Evolutionary conservation across 2,329 filamentous ascomycete genomes (phyloP).

Genomic region (Paramyrothecium sp.): DNA sequence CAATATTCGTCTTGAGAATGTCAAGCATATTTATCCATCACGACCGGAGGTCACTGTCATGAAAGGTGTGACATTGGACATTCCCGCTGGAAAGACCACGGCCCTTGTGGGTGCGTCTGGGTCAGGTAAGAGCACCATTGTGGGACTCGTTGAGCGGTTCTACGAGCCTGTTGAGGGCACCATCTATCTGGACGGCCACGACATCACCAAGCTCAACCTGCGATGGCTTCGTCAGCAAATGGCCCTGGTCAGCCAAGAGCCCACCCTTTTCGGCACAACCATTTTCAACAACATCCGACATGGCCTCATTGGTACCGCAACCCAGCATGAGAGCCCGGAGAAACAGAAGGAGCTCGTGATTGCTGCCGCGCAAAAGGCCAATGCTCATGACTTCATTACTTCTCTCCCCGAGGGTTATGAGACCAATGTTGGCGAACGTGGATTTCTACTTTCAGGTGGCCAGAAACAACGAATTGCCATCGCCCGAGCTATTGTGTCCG

Average conservation of each 20-base stretch:
- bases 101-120: constrained; percentile 93
- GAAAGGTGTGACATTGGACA: constrained; percentile 73
- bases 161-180: constrained; percentile 83
- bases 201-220: constrained; percentile 79
- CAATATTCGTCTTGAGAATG: constrained; percentile 73
- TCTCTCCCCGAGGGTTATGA: constrained; percentile 84
- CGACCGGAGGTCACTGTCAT: constrained; percentile 88
- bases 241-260: constrained; percentile 89
- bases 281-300: constrained; percentile 90
- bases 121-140: constrained; percentile 91
- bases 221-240: constrained; percentile 92
- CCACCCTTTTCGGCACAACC: constrained; percentile 83
- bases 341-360: constrained; percentile 69
- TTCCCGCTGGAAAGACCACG: constrained; percentile 88
- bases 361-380: constrained; percentile 83
- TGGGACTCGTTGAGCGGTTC: constrained; percentile 90
- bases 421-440: constrained; percentile 92
- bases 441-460: constrained; percentile 87
- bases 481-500: constrained; percentile 83
- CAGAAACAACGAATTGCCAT: constrained; percentile 98
- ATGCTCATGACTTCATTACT: constrained; percentile 89
- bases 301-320: constrained; percentile 80
- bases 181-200: constrained; percentile 78
- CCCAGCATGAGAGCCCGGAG: constrained; percentile 65
- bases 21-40: constrained; percentile 94